These are phyloP conservation scores for Penicillium parvum DNA, from an alignment of 495 filamentous ascomycete genomes.

Conservation along the genomic window DNA sequence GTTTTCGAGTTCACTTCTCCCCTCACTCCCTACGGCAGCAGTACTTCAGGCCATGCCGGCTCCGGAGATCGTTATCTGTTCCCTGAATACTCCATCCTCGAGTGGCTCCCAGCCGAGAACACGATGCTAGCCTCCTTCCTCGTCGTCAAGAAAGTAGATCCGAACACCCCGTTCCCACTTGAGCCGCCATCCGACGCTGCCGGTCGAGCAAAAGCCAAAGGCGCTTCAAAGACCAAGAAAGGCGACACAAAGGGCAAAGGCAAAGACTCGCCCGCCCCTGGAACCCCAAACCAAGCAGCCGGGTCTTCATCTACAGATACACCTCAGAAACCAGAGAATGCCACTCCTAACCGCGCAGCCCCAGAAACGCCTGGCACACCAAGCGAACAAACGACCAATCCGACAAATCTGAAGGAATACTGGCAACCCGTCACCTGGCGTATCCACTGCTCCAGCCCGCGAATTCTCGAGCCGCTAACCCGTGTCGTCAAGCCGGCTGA, in stretches of 20 bases:
- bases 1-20: slow-evolving; percentile 75
- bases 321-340: slow-evolving; percentile 14
- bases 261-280: slow-evolving; percentile 15
- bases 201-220: slow-evolving; percentile 30
- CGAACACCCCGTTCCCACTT: slow-evolving; percentile 38
- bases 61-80: slow-evolving; percentile 85
- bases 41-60: slow-evolving; percentile 56
- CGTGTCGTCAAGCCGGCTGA: slow-evolving; percentile 74
- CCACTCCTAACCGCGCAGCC: neutral
- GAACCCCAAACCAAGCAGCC: slow-evolving; percentile 6
- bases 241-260: slow-evolving; percentile 26
- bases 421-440: slow-evolving; percentile 89
- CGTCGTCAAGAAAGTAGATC: slow-evolving; percentile 45
- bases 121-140: slow-evolving; percentile 51
- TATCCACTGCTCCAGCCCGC: slow-evolving; percentile 57
- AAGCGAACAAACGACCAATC: slow-evolving; percentile 2
- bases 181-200: slow-evolving; percentile 28
- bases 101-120: slow-evolving; percentile 52
- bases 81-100: slow-evolving; percentile 79
- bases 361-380: slow-evolving; percentile 6
- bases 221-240: slow-evolving; percentile 37
- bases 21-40: slow-evolving; percentile 44
- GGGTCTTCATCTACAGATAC: slow-evolving; percentile 11
- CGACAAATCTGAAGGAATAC: slow-evolving; percentile 58
- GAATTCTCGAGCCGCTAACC: slow-evolving; percentile 66